These are phyloP conservation scores for Talaromyces amestolkiae DNA, from an alignment of 2,329 filamentous ascomycete genomes.

Conservation along the genomic window DNA sequence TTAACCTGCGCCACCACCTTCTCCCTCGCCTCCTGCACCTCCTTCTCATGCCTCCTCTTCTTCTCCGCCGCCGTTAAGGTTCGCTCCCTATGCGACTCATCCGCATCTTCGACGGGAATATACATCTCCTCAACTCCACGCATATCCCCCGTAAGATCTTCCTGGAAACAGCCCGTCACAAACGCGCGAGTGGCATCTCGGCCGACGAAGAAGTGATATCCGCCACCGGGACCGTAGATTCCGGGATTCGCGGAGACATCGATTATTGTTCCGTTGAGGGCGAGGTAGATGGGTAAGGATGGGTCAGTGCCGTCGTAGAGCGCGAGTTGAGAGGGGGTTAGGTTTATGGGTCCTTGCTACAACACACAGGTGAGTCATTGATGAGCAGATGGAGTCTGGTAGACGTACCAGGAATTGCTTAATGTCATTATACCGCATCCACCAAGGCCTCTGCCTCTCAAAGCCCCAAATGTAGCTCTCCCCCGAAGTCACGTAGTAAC, in stretches of 20 bases:
- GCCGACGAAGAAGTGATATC: slow-evolving; percentile 84
- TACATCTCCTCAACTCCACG: slow-evolving; percentile 86
- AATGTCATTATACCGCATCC: slow-evolving; percentile 57
- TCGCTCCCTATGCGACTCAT: slow-evolving; percentile 33
- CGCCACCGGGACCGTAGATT: slow-evolving; percentile 75
- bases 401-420: slow-evolving; percentile 59
- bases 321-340: slow-evolving; percentile 73
- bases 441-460: slow-evolving; percentile 54
- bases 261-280: slow-evolving; percentile 69
- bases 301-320: slow-evolving; percentile 75
- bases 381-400: neutral
- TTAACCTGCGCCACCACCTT: slow-evolving; percentile 66
- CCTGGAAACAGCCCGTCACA: slow-evolving; percentile 87
- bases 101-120: slow-evolving; percentile 64
- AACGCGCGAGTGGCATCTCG: slow-evolving; percentile 83
- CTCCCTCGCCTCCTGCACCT: slow-evolving; percentile 62
- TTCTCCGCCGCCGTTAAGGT: slow-evolving; percentile 37
- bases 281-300: slow-evolving; percentile 78
- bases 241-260: slow-evolving; percentile 58
- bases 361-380: slow-evolving; percentile 5
- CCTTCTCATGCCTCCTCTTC: slow-evolving; percentile 59
- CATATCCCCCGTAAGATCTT: slow-evolving; percentile 80
- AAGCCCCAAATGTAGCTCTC: slow-evolving; percentile 69
- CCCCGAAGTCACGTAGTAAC: slow-evolving; percentile 72
- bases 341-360: slow-evolving; percentile 58